phyloP scores from a whole-genome alignment of 1,284 basidiomycete species.

The Leccinum griseonigrum region DNA sequence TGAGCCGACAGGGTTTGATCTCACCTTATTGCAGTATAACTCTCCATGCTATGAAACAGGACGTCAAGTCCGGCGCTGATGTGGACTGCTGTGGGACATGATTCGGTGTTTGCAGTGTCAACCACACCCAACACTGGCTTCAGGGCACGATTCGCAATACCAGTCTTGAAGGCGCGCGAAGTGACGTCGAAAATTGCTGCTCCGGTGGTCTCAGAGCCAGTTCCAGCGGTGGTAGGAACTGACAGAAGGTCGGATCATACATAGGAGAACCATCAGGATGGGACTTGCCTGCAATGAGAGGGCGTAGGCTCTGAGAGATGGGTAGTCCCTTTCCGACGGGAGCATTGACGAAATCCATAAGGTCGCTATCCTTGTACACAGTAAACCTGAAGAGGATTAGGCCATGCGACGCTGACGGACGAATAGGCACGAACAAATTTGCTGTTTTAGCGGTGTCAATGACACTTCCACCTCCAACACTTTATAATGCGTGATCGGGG shows the following conservation, averaged over 20 bases:
- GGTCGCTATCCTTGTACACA: constrained; percentile 87
- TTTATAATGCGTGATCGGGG: constrained; percentile 28
- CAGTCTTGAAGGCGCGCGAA: constrained; percentile 91
- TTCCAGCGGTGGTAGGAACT: constrained; percentile 96
- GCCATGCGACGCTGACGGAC: background rate
- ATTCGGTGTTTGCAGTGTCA: constrained; percentile 83
- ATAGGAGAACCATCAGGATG: background rate
- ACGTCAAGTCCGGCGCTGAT: constrained; percentile 93
- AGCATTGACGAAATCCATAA: constrained; percentile 97
- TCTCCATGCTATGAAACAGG: constrained; percentile 92
- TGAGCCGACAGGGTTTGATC: constrained; percentile 22
- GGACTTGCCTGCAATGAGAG: constrained; percentile 77
- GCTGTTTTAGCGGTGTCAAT: constrained; percentile 96
- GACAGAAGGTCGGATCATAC: constrained; percentile 2
- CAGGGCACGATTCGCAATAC: constrained; percentile 89
- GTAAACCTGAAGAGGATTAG: constrained; percentile 53
- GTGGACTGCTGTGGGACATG: constrained; percentile 83
- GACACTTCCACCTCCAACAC: constrained; percentile 92
- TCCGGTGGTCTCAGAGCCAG: constrained; percentile 98
- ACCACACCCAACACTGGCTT: constrained; percentile 84
- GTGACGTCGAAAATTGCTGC: constrained; percentile 94
- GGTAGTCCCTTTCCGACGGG: constrained; percentile 92
- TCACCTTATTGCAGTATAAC: constrained; percentile 86
- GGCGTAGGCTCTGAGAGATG: constrained; percentile 72
- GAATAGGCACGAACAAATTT: constrained; percentile 62